These are phyloP conservation scores for Saxophila tyrrhenica DNA, from an alignment of 495 filamentous ascomycete genomes.

Conservation along the genomic window DNA sequence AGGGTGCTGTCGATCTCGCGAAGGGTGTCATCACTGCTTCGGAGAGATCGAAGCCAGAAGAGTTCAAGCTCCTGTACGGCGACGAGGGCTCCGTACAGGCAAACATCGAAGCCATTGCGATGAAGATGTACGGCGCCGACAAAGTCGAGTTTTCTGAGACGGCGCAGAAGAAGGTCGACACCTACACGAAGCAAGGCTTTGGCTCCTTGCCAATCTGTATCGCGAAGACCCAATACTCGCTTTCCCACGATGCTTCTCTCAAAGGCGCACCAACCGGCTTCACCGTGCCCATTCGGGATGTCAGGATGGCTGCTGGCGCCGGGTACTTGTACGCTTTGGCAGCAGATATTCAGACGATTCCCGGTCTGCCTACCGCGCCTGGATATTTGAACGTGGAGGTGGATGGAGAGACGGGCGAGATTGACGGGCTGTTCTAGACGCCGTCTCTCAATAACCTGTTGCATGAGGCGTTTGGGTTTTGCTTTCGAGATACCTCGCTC, in stretches of 20 bases:
- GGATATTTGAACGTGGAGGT: constrained; percentile 96
- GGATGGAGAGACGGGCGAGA: constrained; percentile 85
- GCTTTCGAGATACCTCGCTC: constrained; percentile 1
- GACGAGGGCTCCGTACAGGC: constrained; percentile 72
- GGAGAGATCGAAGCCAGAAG: constrained; percentile 59
- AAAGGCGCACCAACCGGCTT: constrained; percentile 97
- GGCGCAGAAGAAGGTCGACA: constrained; percentile 91
- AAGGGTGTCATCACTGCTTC: constrained; percentile 72
- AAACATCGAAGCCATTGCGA: constrained; percentile 83
- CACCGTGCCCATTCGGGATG: constrained; percentile 88
- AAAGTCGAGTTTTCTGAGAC: constrained; percentile 88
- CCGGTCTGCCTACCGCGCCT: constrained; percentile 86
- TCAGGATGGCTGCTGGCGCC: constrained; percentile 83
- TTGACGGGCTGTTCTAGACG: constrained; percentile 79
- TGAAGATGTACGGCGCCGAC: constrained; percentile 85
- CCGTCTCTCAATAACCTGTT: too few relatives aligned
- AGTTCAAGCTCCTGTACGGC: constrained; percentile 81
- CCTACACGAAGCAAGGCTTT: constrained; percentile 85
- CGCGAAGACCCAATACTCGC: constrained; percentile 95
- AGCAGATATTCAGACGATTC: constrained; percentile 96
- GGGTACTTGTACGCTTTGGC: constrained; percentile 93
- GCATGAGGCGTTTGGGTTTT: too few relatives aligned
- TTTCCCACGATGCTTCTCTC: constrained; percentile 83
- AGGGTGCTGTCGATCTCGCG: constrained; percentile 80
- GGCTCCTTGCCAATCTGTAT: constrained; percentile 89